phyloP scores from a whole-genome alignment of 2,329 filamentous ascomycete genomes.

The Sarocladiaceae sp. region DNA sequence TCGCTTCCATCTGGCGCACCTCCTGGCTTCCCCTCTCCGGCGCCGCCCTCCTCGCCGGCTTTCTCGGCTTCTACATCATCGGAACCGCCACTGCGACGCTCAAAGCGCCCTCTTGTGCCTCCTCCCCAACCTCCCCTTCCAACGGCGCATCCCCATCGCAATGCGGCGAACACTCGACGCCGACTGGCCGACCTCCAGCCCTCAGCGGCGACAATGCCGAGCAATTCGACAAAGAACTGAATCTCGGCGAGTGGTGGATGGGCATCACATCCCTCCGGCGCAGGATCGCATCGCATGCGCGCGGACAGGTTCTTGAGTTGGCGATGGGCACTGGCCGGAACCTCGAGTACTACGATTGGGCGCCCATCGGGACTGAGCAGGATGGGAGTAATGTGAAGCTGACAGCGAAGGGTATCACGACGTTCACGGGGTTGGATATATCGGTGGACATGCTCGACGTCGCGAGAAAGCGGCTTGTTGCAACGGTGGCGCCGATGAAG shows the following conservation, averaged over 20 bases:
- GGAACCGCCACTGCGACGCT: slow-evolving; percentile 30
- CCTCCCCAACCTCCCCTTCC: not conserved
- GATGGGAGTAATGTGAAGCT: slow-evolving; percentile 8
- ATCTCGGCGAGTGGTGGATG: slow-evolving; percentile 50
- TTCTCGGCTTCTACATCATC: slow-evolving; percentile 42
- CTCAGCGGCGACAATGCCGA: slow-evolving; percentile 41
- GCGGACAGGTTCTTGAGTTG: slow-evolving; percentile 55
- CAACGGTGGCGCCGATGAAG: slow-evolving; percentile 33
- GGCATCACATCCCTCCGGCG: slow-evolving; percentile 47
- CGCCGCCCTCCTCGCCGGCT: slow-evolving; percentile 36
- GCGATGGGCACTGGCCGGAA: slow-evolving; percentile 59
- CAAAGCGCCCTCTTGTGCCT: slow-evolving; percentile 17
- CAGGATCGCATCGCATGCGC: slow-evolving; percentile 39
- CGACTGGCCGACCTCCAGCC: slow-evolving; percentile 43
- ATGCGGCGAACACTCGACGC: slow-evolving; percentile 26
- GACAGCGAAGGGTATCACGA: slow-evolving; percentile 31
- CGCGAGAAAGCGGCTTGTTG: slow-evolving; percentile 44
- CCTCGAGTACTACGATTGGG: slow-evolving; percentile 53
- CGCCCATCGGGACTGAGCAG: slow-evolving; percentile 24
- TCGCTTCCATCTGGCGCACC: slow-evolving; percentile 29
- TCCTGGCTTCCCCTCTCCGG: slow-evolving; percentile 40
- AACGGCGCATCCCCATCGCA: slow-evolving; percentile 16
- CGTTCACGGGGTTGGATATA: slow-evolving; percentile 58
- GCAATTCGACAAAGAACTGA: slow-evolving; percentile 53
- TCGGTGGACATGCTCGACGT: slow-evolving; percentile 54